These are phyloP conservation scores for Fusarium chuoi DNA, from an alignment of 2,329 filamentous ascomycete species.

Conservation along the genomic window DNA sequence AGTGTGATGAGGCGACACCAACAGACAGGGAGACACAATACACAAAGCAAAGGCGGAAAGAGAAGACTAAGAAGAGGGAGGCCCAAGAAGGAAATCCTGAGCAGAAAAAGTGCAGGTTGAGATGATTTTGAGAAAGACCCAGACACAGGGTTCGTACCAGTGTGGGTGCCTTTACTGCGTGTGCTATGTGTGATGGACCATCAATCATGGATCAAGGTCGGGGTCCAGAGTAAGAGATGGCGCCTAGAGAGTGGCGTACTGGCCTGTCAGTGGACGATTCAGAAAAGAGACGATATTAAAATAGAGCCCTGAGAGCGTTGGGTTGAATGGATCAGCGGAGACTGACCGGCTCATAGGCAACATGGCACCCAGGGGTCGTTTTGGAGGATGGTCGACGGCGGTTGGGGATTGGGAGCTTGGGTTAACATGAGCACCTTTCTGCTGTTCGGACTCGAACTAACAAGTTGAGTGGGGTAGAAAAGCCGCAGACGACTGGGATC, in stretches of 20 bases:
- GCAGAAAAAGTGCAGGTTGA: slow-evolving; percentile 42
- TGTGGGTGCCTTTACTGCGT: slow-evolving; percentile 39
- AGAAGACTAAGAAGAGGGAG: slow-evolving; percentile 36
- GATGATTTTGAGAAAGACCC: slow-evolving; percentile 44
- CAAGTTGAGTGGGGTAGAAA: slow-evolving; percentile 30
- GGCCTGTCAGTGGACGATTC: slow-evolving; percentile 56
- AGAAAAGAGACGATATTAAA: slow-evolving; percentile 55
- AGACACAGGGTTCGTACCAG: slow-evolving; percentile 31
- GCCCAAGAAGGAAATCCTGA: slow-evolving; percentile 42
- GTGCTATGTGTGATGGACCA: slow-evolving; percentile 43
- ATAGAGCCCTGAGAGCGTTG: slow-evolving; percentile 51
- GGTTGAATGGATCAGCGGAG: slow-evolving; percentile 46
- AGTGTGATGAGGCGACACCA: slow-evolving; percentile 40
- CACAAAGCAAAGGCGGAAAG: slow-evolving; percentile 35
- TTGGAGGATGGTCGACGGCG: slow-evolving; percentile 38
- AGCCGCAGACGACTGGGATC: slow-evolving; percentile 40
- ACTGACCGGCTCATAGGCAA: slow-evolving; percentile 42
- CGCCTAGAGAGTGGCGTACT: slow-evolving; percentile 54
- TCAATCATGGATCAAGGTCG: slow-evolving; percentile 49
- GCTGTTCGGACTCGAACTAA: slow-evolving; percentile 27
- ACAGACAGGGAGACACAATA: slow-evolving; percentile 11
- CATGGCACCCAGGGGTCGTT: slow-evolving; percentile 36
- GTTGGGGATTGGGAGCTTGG: slow-evolving; percentile 40
- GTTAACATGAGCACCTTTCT: slow-evolving; percentile 34
- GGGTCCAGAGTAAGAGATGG: slow-evolving; percentile 54